These are phyloP conservation scores for Geotrichum restrictum DNA, from an alignment of 1,139 yeast genomes.

Conservation along the genomic window DNA sequence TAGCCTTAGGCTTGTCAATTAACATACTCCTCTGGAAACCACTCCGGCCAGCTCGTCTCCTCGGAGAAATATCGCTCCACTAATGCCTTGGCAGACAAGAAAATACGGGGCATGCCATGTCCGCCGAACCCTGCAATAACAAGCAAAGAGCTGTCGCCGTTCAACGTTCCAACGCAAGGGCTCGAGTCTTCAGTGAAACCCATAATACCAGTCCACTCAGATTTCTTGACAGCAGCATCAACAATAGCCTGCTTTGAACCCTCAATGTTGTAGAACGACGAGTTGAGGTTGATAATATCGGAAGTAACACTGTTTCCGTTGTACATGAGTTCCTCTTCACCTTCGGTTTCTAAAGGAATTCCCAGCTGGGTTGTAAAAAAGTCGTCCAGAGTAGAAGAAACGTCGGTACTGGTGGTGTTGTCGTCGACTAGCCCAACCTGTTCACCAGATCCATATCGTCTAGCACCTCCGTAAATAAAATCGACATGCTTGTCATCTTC, in stretches of 20 bases:
- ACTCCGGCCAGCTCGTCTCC: constrained; percentile 25
- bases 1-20: no score
- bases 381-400: constrained; percentile 24
- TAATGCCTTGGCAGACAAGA: constrained; percentile 30
- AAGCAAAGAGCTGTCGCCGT: constrained; percentile 29
- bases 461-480: constrained; percentile 34
- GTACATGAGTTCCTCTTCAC: neutral
- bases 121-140: constrained; percentile 47
- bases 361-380: constrained; percentile 26
- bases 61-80: constrained; percentile 23
- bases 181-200: constrained; percentile 40
- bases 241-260: neutral
- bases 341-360: constrained; percentile 12
- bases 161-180: constrained; percentile 39
- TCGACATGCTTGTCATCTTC: constrained; percentile 17
- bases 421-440: constrained; percentile 27
- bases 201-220: constrained; percentile 44
- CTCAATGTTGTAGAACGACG: neutral
- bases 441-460: constrained; percentile 26
- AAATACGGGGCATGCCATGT: constrained; percentile 50
- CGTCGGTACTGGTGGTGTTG: constrained; percentile 23
- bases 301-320: neutral
- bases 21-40: constrained; percentile 27
- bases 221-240: constrained; percentile 23
- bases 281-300: neutral